These are phyloP conservation scores for Fusarium concolor DNA, from an alignment of 2,329 filamentous ascomycete genomes.

Conservation along the genomic window DNA sequence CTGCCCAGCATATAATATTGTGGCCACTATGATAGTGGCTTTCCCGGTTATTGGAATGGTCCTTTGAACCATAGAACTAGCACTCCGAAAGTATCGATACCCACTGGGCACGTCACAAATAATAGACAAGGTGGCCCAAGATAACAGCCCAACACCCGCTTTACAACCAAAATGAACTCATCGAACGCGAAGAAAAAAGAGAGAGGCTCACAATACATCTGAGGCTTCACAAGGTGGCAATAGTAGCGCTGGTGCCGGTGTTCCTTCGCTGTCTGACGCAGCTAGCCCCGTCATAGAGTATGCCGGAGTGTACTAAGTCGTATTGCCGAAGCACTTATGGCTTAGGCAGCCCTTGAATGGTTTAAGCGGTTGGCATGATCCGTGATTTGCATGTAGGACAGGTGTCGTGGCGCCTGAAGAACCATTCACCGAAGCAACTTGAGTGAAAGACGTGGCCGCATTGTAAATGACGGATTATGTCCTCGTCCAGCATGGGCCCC, in stretches of 20 bases:
- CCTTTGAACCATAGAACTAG: background rate
- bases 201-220: background rate
- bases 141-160: background rate
- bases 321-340: too few species aligned
- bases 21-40: background rate
- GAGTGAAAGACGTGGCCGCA: background rate
- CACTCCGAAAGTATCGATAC: background rate
- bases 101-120: background rate
- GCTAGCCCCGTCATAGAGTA: too few species aligned
- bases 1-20: background rate
- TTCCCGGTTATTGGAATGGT: background rate
- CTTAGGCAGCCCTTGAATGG: background rate
- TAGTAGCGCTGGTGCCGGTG: background rate
- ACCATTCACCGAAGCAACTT: background rate
- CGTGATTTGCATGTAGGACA: background rate
- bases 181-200: background rate
- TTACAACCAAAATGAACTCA: background rate
- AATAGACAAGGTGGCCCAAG: background rate
- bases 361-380: background rate
- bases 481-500: background rate
- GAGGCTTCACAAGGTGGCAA: background rate
- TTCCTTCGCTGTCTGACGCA: background rate
- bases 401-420: background rate
- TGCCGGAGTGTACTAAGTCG: too few species aligned
- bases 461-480: background rate